phyloP scores from a whole-genome alignment of 768 basidiomycete genomes.

The Lactarius tabidus region DNA sequence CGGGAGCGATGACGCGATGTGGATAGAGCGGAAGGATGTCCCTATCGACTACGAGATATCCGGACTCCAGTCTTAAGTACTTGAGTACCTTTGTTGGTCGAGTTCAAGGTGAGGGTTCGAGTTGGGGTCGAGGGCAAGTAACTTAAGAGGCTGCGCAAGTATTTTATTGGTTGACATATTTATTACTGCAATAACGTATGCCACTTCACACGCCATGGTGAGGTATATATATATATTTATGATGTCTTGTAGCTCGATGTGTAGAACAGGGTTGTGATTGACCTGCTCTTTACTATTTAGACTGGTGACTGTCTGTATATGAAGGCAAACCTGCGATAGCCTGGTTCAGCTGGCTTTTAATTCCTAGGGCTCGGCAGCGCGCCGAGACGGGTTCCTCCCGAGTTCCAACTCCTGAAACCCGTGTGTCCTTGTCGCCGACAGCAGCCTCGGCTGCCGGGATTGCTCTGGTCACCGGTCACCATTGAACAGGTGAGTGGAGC shows the following conservation, averaged over 20 bases:
- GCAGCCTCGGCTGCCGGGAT: too few relatives aligned
- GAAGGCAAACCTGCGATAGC: too few relatives aligned
- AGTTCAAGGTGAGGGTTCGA: neutral
- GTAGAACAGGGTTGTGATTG: neutral
- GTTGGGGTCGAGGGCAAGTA: neutral
- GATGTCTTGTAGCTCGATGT: neutral
- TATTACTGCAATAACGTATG: neutral
- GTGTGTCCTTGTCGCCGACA: too few relatives aligned
- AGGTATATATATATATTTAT: neutral
- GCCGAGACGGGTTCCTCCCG: too few relatives aligned
- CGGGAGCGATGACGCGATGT: conserved; percentile 56
- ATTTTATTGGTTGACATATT: neutral
- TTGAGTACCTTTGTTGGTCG: neutral
- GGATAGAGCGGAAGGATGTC: conserved; percentile 71
- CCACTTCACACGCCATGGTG: neutral
- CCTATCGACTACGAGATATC: conserved; percentile 72
- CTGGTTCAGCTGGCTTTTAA: too few relatives aligned
- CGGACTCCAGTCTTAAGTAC: conserved; percentile 36
- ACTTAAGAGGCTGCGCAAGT: neutral
- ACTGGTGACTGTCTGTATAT: too few relatives aligned
- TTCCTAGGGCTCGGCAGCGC: too few relatives aligned
- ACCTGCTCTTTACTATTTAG: neutral
- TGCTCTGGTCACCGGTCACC: too few relatives aligned
- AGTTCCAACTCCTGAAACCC: too few relatives aligned
- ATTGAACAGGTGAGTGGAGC: too few relatives aligned